Percentiles rank a stretch among this genome's conserved stretches.
Evolutionary conservation across 192 early-diverging fungal genomes (phyloP).

Genomic region (Backusella luteola): DNA sequence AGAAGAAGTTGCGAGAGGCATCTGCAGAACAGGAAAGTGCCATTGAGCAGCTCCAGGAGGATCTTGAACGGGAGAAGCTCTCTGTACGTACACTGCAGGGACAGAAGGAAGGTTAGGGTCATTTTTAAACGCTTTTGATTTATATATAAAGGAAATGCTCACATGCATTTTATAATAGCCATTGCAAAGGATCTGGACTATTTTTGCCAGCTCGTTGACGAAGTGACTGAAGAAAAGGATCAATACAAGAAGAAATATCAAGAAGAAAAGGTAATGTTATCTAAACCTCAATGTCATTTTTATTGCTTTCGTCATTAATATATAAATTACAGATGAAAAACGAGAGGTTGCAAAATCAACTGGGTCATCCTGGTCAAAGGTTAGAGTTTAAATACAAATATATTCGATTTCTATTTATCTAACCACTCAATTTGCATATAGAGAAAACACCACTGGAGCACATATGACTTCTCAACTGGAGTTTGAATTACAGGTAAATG

Average conservation of each 20-base stretch:
- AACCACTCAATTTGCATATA: not conserved
- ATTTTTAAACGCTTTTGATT: not conserved
- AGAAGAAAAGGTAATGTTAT: constrained; percentile 27
- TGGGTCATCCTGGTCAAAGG: not conserved
- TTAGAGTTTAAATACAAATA: not conserved
- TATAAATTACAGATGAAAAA: not conserved
- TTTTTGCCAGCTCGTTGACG: constrained; percentile 30
- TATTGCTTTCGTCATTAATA: not conserved
- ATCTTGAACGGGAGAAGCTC: constrained; percentile 15
- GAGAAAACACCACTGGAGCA: not conserved
- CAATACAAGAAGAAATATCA: constrained; percentile 18
- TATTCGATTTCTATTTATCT: not conserved
- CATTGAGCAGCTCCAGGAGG: constrained; percentile 5
- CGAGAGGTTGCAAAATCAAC: not conserved
- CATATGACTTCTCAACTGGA: not conserved
- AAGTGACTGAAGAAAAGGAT: constrained; percentile 27
- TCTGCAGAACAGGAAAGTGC: not conserved
- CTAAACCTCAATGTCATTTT: not conserved
- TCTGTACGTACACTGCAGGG: constrained; percentile 26
- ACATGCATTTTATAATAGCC: constrained; percentile 15
- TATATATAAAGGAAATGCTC: not conserved
- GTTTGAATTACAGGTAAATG: constrained; percentile 14
- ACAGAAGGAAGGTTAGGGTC: constrained; percentile 29
- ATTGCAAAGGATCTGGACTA: constrained; percentile 35
- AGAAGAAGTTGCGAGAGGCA: not conserved